Conservation (phyloP, 768 basidiomycete species). For the Coprinopsis cinerea region DNA sequence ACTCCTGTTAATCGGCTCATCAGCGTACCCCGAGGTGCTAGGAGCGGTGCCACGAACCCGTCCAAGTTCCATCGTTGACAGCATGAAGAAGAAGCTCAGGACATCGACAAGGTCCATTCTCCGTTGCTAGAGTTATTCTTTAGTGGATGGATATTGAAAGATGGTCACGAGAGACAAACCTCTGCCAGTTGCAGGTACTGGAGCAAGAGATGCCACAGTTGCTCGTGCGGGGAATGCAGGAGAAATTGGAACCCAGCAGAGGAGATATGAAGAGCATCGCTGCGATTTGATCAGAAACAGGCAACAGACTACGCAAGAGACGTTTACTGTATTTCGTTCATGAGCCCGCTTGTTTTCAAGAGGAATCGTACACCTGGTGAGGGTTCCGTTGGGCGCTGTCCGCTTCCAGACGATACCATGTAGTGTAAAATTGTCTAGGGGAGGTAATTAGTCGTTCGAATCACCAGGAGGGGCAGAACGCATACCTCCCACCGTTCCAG, state of each 20-base stretch:
- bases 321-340: conserved; percentile 65
- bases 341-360: conserved; percentile 78
- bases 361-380: conserved; percentile 81
- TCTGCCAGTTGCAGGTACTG: conserved; percentile 86
- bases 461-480: neutral
- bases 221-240: conserved; percentile 88
- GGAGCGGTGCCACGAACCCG: conserved; percentile 44
- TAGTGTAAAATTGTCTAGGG: conserved; percentile 90
- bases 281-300: conserved; percentile 24
- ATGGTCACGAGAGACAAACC: conserved; percentile 35
- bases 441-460: neutral
- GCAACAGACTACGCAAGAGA: conserved; percentile 2
- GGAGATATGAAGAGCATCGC: conserved; percentile 71
- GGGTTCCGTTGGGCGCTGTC: conserved; percentile 68
- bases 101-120: conserved; percentile 93
- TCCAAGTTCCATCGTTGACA: conserved; percentile 94
- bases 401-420: conserved; percentile 91
- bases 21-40: conserved; percentile 12
- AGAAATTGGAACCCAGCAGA: conserved; percentile 96
- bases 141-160: conserved; percentile 15
- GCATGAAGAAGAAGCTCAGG: conserved; percentile 91
- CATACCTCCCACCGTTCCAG: conserved; percentile 87
- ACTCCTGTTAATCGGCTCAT: conserved; percentile 53
- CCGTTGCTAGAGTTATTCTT: conserved; percentile 50
- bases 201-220: conserved; percentile 90